Evolutionary conservation across 2,329 filamentous ascomycete species (phyloP).

Genomic region (Clonostachys rosea): DNA sequence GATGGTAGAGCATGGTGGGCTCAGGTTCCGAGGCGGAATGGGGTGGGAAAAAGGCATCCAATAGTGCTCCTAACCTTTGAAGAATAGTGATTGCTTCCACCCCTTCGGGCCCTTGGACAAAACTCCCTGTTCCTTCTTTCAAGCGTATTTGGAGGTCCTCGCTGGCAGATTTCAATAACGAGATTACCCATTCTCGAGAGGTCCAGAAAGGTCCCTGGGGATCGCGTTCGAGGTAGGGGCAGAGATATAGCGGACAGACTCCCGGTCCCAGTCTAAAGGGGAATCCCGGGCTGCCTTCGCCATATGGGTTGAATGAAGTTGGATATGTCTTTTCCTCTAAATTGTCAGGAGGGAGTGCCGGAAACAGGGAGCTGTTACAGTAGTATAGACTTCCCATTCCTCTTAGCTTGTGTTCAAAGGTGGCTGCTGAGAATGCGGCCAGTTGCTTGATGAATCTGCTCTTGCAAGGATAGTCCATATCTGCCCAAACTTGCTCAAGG

Average conservation of each 20-base stretch:
- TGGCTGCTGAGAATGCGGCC: background rate
- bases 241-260: background rate
- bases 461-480: background rate
- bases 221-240: background rate
- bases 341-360: background rate
- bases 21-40: background rate
- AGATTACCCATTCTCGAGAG: background rate
- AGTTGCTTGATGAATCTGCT: background rate
- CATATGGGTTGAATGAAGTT: background rate
- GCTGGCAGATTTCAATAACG: background rate
- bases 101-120: background rate
- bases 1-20: background rate
- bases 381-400: background rate
- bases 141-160: background rate
- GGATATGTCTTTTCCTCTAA: background rate
- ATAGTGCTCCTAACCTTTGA: background rate
- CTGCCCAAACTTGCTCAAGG: background rate
- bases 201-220: background rate
- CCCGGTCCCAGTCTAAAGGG: background rate
- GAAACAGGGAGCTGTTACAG: background rate
- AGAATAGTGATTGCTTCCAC: background rate
- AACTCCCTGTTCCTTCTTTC: background rate
- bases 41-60: background rate
- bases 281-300: too few species aligned
- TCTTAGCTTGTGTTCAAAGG: background rate